Evolutionary conservation across 306 rosid species (phyloP).

Genomic region (Prunus kanzakura): DNA sequence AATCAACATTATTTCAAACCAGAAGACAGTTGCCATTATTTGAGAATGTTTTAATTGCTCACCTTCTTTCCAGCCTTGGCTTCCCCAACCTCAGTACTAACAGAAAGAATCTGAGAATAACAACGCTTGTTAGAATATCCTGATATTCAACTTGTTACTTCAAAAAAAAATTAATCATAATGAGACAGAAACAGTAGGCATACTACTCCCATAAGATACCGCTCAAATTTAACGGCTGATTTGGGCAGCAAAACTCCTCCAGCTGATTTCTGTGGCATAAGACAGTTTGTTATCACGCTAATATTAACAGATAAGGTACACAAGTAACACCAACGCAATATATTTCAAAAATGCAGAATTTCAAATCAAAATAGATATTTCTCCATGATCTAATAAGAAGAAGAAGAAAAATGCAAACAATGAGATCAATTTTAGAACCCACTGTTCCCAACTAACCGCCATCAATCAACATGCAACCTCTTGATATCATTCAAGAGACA

Average conservation of each 20-base stretch:
- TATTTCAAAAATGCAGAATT: too few species aligned
- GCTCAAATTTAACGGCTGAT: slow-evolving; percentile 91
- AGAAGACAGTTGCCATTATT: too few species aligned
- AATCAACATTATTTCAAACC: too few species aligned
- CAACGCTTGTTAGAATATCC: neutral
- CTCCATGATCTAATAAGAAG: too few species aligned
- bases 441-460: neutral
- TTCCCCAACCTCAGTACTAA: slow-evolving; percentile 73
- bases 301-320: too few species aligned
- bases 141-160: neutral
- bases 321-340: too few species aligned
- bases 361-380: too few species aligned
- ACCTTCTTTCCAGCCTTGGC: slow-evolving; percentile 70
- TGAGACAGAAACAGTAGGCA: slow-evolving; percentile 5
- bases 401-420: too few species aligned
- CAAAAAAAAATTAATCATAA: too few species aligned
- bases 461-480: neutral
- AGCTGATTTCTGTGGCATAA: too few species aligned
- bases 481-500: neutral
- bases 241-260: slow-evolving; percentile 77
- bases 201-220: slow-evolving; percentile 88
- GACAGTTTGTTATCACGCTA: too few species aligned
- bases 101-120: slow-evolving; percentile 60
- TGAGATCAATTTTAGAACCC: neutral
- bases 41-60: too few species aligned